Percentiles rank a stretch among this genome's conserved stretches.
phyloP scores from a whole-genome alignment of 768 basidiomycete species.

The Exidia glandulosa region DNA sequence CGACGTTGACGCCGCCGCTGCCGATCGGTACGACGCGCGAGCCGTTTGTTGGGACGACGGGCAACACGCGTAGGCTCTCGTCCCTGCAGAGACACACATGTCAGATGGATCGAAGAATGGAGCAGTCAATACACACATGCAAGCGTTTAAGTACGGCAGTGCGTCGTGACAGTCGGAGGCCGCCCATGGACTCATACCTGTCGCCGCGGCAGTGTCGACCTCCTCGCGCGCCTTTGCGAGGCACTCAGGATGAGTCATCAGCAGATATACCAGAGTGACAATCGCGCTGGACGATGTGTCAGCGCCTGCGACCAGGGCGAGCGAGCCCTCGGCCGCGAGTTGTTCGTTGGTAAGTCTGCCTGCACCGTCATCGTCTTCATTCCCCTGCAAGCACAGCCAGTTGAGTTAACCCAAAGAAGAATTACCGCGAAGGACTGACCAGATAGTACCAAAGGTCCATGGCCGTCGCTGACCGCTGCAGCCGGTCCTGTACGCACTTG shows the following conservation, averaged over 20 bases:
- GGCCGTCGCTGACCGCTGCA: neutral
- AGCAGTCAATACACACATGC: neutral
- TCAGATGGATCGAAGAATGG: neutral
- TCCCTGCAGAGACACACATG: slow-evolving; percentile 22
- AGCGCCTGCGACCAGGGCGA: neutral
- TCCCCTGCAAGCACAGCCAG: neutral
- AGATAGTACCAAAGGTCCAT: neutral
- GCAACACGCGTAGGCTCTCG: slow-evolving; percentile 37
- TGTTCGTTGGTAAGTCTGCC: neutral
- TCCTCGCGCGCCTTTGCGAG: slow-evolving; percentile 4
- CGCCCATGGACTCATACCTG: neutral
- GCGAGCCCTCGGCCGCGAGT: neutral
- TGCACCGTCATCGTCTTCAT: neutral
- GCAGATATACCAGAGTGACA: slow-evolving; percentile 13
- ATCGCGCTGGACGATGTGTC: slow-evolving; percentile 20
- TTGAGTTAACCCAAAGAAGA: neutral
- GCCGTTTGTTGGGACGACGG: slow-evolving; percentile 37
- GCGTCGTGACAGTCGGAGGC: neutral
- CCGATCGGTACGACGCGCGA: slow-evolving; percentile 29
- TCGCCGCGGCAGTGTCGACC: slow-evolving; percentile 3
- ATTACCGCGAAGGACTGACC: neutral
- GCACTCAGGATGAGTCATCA: slow-evolving; percentile 4
- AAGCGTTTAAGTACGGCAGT: slow-evolving; percentile 2
- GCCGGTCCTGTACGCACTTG: neutral
- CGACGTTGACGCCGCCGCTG: slow-evolving; percentile 27